These are phyloP conservation scores for Alternaria dauci DNA, from an alignment of 2,329 filamentous ascomycete genomes.

Conservation along the genomic window DNA sequence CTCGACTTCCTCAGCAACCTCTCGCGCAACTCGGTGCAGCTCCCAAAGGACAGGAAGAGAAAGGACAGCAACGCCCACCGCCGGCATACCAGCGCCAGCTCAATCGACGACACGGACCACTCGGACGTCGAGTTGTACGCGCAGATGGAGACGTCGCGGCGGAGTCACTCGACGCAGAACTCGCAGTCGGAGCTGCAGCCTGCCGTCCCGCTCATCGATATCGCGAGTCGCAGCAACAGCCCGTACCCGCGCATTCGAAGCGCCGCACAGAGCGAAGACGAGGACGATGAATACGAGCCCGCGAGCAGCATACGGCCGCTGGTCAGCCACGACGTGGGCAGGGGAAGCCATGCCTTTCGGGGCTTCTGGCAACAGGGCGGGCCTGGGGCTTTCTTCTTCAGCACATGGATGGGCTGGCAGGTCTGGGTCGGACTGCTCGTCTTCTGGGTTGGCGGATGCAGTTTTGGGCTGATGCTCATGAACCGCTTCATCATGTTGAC, in stretches of 20 bases:
- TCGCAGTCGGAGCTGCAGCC: conserved; percentile 51
- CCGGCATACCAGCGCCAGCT: conserved; percentile 44
- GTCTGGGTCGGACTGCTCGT: conserved; percentile 58
- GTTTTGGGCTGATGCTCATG: conserved; percentile 59
- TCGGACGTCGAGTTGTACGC: conserved; percentile 47
- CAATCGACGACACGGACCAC: conserved; percentile 50
- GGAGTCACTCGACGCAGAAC: conserved; percentile 40
- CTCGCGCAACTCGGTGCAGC: conserved; percentile 28
- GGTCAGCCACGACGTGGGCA: conserved; percentile 44
- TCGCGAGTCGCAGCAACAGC: conserved; percentile 53
- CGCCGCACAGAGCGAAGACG: conserved; percentile 57
- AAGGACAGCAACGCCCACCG: conserved; percentile 33
- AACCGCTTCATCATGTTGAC: conserved; percentile 62
- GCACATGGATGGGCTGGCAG: conserved; percentile 58
- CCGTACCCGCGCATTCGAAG: conserved; percentile 55
- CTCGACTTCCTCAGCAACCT: conserved; percentile 48
- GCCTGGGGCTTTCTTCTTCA: conserved; percentile 59
- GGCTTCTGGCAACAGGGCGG: conserved; percentile 53
- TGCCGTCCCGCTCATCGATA: conserved; percentile 56
- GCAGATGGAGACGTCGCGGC: conserved; percentile 36
- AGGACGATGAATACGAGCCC: conserved; percentile 55
- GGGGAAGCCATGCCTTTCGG: conserved; percentile 24
- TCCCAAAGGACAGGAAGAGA: conserved; percentile 29
- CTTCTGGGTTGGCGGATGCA: conserved; percentile 58
- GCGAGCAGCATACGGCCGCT: conserved; percentile 51